A percentile compares a stretch with the other conserved stretches of the same genome.
Conservation (phyloP, 805 yeast genomes). For the Candida alai region DNA sequence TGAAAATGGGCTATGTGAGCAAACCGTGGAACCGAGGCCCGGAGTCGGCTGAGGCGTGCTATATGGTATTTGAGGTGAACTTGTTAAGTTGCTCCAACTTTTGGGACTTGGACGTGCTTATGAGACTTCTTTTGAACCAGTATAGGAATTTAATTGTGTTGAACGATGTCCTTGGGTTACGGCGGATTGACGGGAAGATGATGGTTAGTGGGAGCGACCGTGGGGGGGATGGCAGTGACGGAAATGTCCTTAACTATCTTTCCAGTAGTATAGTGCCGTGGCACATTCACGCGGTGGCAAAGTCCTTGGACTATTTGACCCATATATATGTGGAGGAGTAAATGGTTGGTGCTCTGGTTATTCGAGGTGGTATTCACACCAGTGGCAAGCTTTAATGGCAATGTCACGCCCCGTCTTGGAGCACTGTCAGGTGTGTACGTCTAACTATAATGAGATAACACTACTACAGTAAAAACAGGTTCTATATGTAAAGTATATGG, state of each 20-base stretch:
- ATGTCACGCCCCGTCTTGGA: no score
- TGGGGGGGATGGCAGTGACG: slow-evolving; percentile 5
- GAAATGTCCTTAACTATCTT: slow-evolving; percentile 9
- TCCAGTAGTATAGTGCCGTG: slow-evolving; percentile 54
- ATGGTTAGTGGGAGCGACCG: slow-evolving; percentile 3
- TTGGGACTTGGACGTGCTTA: slow-evolving; percentile 50
- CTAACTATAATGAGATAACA: no score
- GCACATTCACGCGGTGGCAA: slow-evolving; percentile 68
- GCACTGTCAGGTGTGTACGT: no score
- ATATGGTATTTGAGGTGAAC: slow-evolving; percentile 55
- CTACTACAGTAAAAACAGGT: no score
- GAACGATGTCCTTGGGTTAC: slow-evolving; percentile 35
- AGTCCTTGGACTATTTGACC: slow-evolving; percentile 52
- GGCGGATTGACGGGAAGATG: slow-evolving; percentile 17
- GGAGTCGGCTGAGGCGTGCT: slow-evolving; percentile 9
- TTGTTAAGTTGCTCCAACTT: slow-evolving; percentile 71
- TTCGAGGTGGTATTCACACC: no score
- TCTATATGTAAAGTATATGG: no score
- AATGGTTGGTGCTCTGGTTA: no score
- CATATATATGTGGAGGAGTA: slow-evolving; percentile 50
- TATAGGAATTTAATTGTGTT: slow-evolving; percentile 53
- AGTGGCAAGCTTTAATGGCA: no score
- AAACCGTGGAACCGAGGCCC: slow-evolving; percentile 27
- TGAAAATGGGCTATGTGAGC: slow-evolving; percentile 65
- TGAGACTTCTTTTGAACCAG: slow-evolving; percentile 56